A percentile compares a stretch with the other conserved stretches of the same genome.
phyloP scores from a whole-genome alignment of 129 eudicot genomes.

The Oenanthe sinensis region DNA sequence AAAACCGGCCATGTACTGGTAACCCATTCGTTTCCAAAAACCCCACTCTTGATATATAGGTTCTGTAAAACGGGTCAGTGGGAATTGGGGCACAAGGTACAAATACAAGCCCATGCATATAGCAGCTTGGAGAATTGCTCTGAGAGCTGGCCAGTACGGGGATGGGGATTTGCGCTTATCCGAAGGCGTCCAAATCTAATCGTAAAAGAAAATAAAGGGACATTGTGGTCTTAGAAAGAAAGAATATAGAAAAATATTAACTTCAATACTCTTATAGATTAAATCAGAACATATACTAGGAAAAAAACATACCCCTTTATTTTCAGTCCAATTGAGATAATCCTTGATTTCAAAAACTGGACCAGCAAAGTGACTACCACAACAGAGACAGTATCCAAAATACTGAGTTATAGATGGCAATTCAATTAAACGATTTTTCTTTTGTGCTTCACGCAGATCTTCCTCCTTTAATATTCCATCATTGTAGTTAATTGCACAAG shows the following conservation, averaged over 20 bases:
- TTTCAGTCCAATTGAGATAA: constrained; percentile 86
- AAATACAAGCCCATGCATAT: constrained; percentile 82
- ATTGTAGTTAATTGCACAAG: constrained; percentile 79
- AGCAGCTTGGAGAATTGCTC: constrained; percentile 72
- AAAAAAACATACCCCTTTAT: constrained; percentile 57
- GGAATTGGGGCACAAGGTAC: constrained; percentile 60
- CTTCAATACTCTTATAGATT: neutral
- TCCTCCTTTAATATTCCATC: constrained; percentile 78
- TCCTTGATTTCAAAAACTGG: constrained; percentile 94
- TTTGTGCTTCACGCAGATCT: constrained; percentile 66
- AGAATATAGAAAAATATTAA: neutral
- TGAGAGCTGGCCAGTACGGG: constrained; percentile 46
- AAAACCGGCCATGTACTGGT: constrained; percentile 83
- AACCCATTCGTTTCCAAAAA: constrained; percentile 49
- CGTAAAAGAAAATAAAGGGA: neutral
- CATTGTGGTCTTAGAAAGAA: neutral
- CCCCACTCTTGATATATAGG: constrained; percentile 55
- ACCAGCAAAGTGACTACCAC: constrained; percentile 98
- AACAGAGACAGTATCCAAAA: constrained; percentile 83
- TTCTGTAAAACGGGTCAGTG: constrained; percentile 46
- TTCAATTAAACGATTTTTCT: constrained; percentile 63
- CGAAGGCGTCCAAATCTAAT: constrained; percentile 53
- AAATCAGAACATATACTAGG: constrained; percentile 5
- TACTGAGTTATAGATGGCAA: constrained; percentile 79
- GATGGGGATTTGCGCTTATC: constrained; percentile 53